Percentiles rank a stretch among this genome's conserved stretches.
Conservation (phyloP, 345 rosid species). For the Sonneratia caseolaris region DNA sequence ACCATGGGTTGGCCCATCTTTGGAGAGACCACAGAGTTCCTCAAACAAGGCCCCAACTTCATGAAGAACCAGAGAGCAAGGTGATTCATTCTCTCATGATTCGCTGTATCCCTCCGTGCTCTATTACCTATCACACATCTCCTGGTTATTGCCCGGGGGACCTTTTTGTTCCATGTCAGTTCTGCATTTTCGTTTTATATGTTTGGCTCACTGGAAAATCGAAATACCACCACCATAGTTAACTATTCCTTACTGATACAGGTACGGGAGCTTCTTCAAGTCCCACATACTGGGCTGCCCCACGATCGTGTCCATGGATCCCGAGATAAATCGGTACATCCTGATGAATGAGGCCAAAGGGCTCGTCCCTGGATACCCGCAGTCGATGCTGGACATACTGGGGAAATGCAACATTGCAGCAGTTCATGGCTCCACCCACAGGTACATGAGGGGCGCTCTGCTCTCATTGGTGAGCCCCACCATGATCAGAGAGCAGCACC, state of each 20-base stretch:
- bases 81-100: slow-evolving; percentile 17
- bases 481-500: slow-evolving; percentile 63
- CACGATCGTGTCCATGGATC: slow-evolving; percentile 91
- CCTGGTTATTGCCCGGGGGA: no score
- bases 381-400: slow-evolving; percentile 86
- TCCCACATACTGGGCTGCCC: slow-evolving; percentile 93
- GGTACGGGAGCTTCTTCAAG: slow-evolving; percentile 83
- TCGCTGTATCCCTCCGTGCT: background rate
- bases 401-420: slow-evolving; percentile 95
- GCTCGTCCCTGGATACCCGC: slow-evolving; percentile 91
- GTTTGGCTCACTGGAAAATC: background rate
- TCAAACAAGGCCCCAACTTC: slow-evolving; percentile 90
- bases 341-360: slow-evolving; percentile 87
- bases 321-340: slow-evolving; percentile 74
- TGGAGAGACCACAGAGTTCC: slow-evolving; percentile 96
- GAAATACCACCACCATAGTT: background rate
- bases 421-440: slow-evolving; percentile 79
- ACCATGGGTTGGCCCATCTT: slow-evolving; percentile 99
- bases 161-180: no score
- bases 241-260: slow-evolving; percentile 11
- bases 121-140: background rate
- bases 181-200: background rate
- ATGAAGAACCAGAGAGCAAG: slow-evolving; percentile 83
- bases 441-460: slow-evolving; percentile 81
- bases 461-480: slow-evolving; percentile 60